A percentile compares a stretch with the other conserved stretches of the same genome.
These are phyloP conservation scores for Falciphora oryzae DNA, from an alignment of 2,329 filamentous ascomycete species.

Conservation along the genomic window DNA sequence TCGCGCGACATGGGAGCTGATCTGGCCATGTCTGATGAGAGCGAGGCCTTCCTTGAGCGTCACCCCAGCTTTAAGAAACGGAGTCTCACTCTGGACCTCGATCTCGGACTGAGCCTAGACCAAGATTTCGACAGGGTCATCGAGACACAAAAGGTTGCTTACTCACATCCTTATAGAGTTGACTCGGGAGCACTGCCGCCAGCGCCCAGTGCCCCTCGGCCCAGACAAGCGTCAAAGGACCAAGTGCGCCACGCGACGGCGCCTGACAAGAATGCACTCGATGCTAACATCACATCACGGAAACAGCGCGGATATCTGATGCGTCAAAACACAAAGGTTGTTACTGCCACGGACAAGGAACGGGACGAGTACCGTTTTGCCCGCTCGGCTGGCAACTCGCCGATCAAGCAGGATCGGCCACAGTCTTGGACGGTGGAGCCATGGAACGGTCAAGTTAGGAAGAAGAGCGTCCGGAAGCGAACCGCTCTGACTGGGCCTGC, in stretches of 20 bases:
- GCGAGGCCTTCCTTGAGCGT: constrained; percentile 47
- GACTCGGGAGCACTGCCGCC: constrained; percentile 12
- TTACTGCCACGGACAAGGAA: constrained; percentile 80
- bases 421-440: constrained; percentile 96
- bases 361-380: constrained; percentile 47
- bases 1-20: constrained; percentile 42
- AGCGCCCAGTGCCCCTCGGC: constrained; percentile 18
- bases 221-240: constrained; percentile 42
- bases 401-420: constrained; percentile 70
- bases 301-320: constrained; percentile 96
- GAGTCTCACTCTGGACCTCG: constrained; percentile 75
- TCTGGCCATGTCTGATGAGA: constrained; percentile 19
- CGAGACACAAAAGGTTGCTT: constrained; percentile 90
- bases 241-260: constrained; percentile 8
- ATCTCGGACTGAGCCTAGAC: constrained; percentile 80
- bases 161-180: constrained; percentile 19
- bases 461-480: constrained; percentile 58
- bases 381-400: constrained; percentile 61
- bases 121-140: constrained; percentile 93
- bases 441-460: constrained; percentile 79
- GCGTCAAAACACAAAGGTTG: constrained; percentile 96
- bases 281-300: constrained; percentile 58
- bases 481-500: constrained; percentile 53
- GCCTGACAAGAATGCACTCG: constrained; percentile 16
- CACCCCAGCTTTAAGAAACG: constrained; percentile 73